Conservation (phyloP, 495 filamentous ascomycete genomes). For the Hypoxylon subgilvum region DNA sequence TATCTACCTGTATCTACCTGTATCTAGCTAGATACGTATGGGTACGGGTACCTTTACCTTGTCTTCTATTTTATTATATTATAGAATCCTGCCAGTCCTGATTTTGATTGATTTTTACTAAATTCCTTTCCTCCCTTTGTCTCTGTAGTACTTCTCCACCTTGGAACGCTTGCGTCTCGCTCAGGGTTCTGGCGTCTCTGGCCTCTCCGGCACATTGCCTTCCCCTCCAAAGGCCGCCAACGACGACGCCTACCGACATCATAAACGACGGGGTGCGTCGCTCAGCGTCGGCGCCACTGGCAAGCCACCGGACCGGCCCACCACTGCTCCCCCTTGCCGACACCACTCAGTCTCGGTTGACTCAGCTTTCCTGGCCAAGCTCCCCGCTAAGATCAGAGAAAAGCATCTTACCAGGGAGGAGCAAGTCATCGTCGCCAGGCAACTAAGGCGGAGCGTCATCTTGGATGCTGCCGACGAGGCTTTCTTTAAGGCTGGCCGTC, state of each 20-base stretch:
- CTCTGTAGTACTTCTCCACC: conserved; percentile 68
- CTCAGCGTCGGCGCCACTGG: conserved; percentile 48
- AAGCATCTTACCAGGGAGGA: conserved; percentile 77
- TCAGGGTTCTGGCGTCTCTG: conserved; percentile 52
- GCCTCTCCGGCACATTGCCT: no score
- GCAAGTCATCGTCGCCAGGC: conserved; percentile 65
- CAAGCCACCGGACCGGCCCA: conserved; percentile 43
- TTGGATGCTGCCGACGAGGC: conserved; percentile 75
- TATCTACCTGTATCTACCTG: not conserved
- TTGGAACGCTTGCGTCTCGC: conserved; percentile 69
- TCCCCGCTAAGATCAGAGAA: conserved; percentile 73
- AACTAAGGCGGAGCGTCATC: conserved; percentile 63
- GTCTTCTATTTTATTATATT: not conserved
- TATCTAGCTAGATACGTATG: not conserved
- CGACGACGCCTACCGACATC: conserved; percentile 50
- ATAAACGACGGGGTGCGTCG: conserved; percentile 43
- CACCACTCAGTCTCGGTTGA: conserved; percentile 60
- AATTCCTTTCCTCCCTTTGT: conserved; percentile 15
- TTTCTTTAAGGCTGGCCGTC: conserved; percentile 58
- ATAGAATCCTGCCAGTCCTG: conserved; percentile 5
- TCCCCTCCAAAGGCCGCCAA: conserved; percentile 40
- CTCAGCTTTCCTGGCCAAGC: conserved; percentile 70
- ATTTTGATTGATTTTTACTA: no score
- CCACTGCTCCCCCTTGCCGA: conserved; percentile 37
- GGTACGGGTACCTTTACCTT: no score